A percentile compares a stretch with the other conserved stretches of the same genome.
Conservation (phyloP, 805 yeast genomes). For the Suhomyces kilbournensis region DNA sequence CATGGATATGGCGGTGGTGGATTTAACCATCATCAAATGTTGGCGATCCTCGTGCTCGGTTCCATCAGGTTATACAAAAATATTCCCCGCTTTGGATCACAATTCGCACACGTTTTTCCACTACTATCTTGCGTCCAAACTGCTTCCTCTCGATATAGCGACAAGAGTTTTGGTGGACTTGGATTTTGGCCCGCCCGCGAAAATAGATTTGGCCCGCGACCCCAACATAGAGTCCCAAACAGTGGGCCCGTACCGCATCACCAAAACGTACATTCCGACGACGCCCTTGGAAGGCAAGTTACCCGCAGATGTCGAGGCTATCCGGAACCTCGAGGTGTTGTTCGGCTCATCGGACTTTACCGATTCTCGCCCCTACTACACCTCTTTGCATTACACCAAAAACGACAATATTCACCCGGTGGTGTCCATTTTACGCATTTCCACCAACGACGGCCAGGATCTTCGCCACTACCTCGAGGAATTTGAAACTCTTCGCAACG, state of each 20-base stretch:
- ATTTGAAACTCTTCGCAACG: conserved; percentile 1
- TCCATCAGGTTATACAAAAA: conserved; percentile 10
- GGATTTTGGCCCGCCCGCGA: conserved; percentile 2
- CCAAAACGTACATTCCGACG: conserved; percentile 5
- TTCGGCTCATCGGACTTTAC: conserved; percentile 29
- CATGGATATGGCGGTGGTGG: conserved; percentile 6
- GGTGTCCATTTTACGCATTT: conserved; percentile 19
- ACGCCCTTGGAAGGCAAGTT: conserved; percentile 6
- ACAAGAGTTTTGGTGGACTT: conserved; percentile 8
- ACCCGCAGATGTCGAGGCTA: conserved; percentile 5
- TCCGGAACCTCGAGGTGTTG: conserved; percentile 27
- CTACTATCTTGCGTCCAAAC: conserved; percentile 6
- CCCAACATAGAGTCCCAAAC: background rate
- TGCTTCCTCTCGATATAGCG: conserved; percentile 3
- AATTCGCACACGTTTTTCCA: background rate
- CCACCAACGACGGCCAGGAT: conserved; percentile 2
- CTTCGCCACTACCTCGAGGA: background rate
- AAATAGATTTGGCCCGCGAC: background rate
- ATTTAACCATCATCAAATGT: conserved; percentile 10
- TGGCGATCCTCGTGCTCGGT: conserved; percentile 6
- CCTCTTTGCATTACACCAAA: conserved; percentile 4
- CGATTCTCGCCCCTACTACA: conserved; percentile 26
- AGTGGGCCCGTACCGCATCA: conserved; percentile 5
- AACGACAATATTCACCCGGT: conserved; percentile 8
- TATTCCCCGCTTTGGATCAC: conserved; percentile 11